phyloP scores from a whole-genome alignment of 805 yeast genomes.

The Phaffomyces opuntiae region DNA sequence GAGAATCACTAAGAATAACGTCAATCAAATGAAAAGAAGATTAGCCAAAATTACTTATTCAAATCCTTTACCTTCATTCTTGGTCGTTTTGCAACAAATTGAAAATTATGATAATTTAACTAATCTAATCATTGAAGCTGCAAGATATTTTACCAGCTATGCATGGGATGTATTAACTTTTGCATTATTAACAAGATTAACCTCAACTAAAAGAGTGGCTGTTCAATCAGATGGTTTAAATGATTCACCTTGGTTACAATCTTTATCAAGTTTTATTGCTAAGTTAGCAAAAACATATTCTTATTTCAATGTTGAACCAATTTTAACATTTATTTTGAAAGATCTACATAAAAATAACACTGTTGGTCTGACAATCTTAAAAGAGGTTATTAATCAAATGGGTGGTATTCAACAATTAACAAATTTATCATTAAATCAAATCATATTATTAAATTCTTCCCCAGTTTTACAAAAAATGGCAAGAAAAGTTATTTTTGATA shows the following conservation, averaged over 20 bases:
- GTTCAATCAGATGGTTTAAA: conserved; percentile 74
- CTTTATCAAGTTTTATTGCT: conserved; percentile 74
- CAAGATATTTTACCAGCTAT: conserved; percentile 63
- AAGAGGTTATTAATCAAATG: conserved; percentile 62
- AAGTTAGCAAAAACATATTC: conserved; percentile 51
- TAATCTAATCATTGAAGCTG: conserved; percentile 69
- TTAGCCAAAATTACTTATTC: conserved; percentile 65
- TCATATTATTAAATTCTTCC: conserved; percentile 61
- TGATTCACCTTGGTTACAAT: conserved; percentile 80
- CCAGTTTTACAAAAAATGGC: conserved; percentile 47
- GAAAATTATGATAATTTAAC: conserved; percentile 90
- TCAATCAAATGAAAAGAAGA: conserved; percentile 61
- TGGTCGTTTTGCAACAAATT: conserved; percentile 67
- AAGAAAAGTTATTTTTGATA: conserved; percentile 44
- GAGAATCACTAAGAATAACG: conserved; percentile 75
- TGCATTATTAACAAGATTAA: conserved; percentile 63
- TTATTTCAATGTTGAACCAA: conserved; percentile 52
- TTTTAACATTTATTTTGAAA: conserved; percentile 53
- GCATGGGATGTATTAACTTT: conserved; percentile 84
- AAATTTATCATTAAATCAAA: conserved; percentile 60
- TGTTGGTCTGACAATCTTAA: conserved; percentile 55
- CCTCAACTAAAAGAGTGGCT: conserved; percentile 54
- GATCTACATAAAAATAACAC: conserved; percentile 55
- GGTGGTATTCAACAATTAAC: conserved; percentile 71
- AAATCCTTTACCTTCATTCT: conserved; percentile 74